Base-by-base conservation (phyloP, 805 yeast species). In the Yarrowia phangngaensis region DNA sequence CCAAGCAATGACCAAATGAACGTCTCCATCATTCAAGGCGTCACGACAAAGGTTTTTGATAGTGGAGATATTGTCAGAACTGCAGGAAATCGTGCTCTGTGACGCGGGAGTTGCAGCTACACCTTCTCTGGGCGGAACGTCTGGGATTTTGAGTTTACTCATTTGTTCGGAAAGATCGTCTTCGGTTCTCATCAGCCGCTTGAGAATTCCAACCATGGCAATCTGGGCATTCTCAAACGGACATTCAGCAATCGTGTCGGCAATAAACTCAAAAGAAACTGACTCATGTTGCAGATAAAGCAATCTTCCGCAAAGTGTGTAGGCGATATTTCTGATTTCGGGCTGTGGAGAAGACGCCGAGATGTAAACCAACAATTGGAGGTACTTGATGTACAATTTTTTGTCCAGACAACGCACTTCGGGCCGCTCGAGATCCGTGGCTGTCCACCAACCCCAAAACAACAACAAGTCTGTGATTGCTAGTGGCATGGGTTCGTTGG, bases 151-250 rank as follows among this genome's bases (percentile, higher is more conserved):
- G 14, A 38, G 45, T 19, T 38, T 38, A 9, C 24, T n/a, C 4
- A 38, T 31, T 24, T 38, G 32, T 16, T 38, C 45, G 1, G 45
- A 38, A n/a, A 38, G n/a, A 14, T 38, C 45, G 17, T 38, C n/a
- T n/a, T 24, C 35, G 29, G 35, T 26, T 12, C 16, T 41, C 48
- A 41, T 41, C n/a, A 41, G 48, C 11, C 35, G 35, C 61, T 82
- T 86, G 58, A 87, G 71, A 17, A 86, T 78, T 4, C 81, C 77
- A 13, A 86, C 73, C 27, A 79, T 65, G 3, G 78, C 78, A 17
- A 81, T 70, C 56, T 79, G 78, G 16, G 77, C 75, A 29, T 74
- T 73, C 29, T 72, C 78, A 58, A 72, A 77, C 2, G 92, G 89
- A 58, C 90, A 83, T 45, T 74, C 69, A 20, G 69, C 66, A 43